These are phyloP conservation scores for Amanita jacksonii DNA, from an alignment of 768 basidiomycete genomes.

Conservation along the genomic window DNA sequence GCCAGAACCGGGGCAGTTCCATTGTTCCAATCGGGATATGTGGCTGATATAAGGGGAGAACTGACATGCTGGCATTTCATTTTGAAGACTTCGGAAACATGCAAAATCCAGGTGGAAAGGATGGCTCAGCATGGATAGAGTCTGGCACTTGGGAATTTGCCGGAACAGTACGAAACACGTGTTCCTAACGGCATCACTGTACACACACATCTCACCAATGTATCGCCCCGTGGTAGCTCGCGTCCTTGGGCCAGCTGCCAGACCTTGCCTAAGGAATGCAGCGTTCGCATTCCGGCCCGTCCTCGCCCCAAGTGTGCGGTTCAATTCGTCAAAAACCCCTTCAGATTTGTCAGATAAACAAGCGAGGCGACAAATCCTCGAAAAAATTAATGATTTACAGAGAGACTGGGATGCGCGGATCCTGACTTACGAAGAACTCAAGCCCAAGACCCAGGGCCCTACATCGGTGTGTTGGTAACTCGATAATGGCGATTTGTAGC, in stretches of 20 bases:
- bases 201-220: slow-evolving; percentile 16
- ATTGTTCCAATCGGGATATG: no score
- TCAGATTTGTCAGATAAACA: slow-evolving; percentile 15
- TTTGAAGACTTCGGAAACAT: no score
- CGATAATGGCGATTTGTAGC: slow-evolving; percentile 9
- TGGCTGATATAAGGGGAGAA: no score
- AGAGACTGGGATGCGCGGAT: slow-evolving; percentile 71
- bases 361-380: slow-evolving; percentile 23
- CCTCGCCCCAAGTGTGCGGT: slow-evolving; percentile 14
- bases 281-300: neutral
- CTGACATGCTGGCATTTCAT: no score
- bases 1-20: no score
- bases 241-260: slow-evolving; percentile 13
- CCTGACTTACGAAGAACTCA: slow-evolving; percentile 72
- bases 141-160: no score
- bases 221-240: slow-evolving; percentile 20
- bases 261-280: neutral
- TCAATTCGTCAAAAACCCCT: slow-evolving; percentile 25
- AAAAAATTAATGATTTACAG: slow-evolving; percentile 34
- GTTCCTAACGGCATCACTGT: no score
- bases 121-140: no score
- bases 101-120: no score
- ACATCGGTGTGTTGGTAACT: slow-evolving; percentile 36
- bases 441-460: slow-evolving; percentile 72
- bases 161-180: no score